Percentiles rank a stretch among this genome's conserved stretches.
These are phyloP conservation scores for Ophiostoma sp. DNA, from an alignment of 2,329 filamentous ascomycete species.

Conservation along the genomic window DNA sequence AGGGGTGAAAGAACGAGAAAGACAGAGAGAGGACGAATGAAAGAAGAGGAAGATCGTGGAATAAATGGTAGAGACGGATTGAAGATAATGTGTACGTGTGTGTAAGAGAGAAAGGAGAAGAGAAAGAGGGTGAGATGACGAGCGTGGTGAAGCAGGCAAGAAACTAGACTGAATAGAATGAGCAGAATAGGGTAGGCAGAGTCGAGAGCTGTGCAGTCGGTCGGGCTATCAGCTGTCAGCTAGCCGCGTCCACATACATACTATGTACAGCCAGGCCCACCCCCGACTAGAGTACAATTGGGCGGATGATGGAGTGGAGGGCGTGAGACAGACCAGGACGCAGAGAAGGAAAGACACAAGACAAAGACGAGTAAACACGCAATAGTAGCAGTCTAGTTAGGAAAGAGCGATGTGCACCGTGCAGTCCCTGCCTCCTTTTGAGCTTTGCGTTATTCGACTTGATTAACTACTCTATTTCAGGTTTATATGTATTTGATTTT, in stretches of 20 bases:
- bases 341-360: not conserved
- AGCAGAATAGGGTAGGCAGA: not conserved
- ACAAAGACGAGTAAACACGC: not conserved
- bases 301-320: not conserved
- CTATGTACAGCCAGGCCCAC: not conserved
- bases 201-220: not conserved
- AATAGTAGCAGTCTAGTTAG: no score
- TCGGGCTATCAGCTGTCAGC: constrained; percentile 18
- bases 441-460: not conserved
- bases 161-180: not conserved
- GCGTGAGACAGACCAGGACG: not conserved
- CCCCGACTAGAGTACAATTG: not conserved
- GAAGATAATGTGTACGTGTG: not conserved
- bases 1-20: not conserved
- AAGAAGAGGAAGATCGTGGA: not conserved
- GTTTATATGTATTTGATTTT: not conserved
- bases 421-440: not conserved
- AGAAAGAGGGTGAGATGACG: constrained; percentile 2
- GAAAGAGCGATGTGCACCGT: constrained; percentile 6
- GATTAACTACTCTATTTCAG: not conserved
- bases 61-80: not conserved
- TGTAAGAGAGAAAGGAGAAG: not conserved
- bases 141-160: not conserved
- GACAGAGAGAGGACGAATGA: not conserved
- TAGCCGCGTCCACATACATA: constrained; percentile 14